A percentile compares a stretch with the other conserved stretches of the same genome.
Conservation (phyloP, 1,284 basidiomycete genomes). For the Ceratobasidium sp. region DNA sequence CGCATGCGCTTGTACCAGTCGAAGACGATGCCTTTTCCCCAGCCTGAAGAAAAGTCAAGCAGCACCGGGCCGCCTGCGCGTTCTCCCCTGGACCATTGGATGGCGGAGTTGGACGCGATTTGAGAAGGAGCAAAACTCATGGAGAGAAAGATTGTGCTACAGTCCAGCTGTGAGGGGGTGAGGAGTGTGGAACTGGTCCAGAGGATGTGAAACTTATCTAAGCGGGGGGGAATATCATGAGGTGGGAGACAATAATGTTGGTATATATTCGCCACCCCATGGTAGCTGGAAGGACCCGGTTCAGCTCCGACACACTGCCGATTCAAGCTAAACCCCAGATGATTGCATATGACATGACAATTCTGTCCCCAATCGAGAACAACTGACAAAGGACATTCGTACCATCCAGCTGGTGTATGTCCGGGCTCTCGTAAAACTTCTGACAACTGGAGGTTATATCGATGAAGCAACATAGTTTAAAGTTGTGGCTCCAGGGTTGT, state of each 20-base stretch:
- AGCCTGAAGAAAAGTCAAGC: slow-evolving; percentile 43
- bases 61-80: slow-evolving; percentile 37
- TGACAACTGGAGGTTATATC: background rate
- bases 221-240: background rate
- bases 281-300: background rate
- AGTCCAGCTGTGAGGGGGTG: slow-evolving; percentile 26
- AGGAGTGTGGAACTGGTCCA: background rate
- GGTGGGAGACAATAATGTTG: background rate
- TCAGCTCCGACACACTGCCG: no score
- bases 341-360: background rate
- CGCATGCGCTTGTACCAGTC: slow-evolving; percentile 42
- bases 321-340: background rate
- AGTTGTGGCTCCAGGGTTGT: background rate
- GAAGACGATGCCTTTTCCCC: slow-evolving; percentile 38
- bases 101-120: slow-evolving; percentile 39
- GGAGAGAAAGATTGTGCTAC: background rate
- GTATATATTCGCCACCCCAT: slow-evolving; percentile 6
- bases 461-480: background rate
- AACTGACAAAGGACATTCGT: slow-evolving; percentile 24
- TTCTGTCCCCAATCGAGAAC: slow-evolving; percentile 8
- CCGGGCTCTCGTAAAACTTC: background rate
- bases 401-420: slow-evolving; percentile 1
- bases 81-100: slow-evolving; percentile 41
- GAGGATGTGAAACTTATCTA: slow-evolving; percentile 13
- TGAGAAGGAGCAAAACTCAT: slow-evolving; percentile 37